Percentiles rank a stretch among this genome's conserved stretches.
These are phyloP conservation scores for Collybia sp. DNA, from an alignment of 768 basidiomycete species.

Conservation along the genomic window DNA sequence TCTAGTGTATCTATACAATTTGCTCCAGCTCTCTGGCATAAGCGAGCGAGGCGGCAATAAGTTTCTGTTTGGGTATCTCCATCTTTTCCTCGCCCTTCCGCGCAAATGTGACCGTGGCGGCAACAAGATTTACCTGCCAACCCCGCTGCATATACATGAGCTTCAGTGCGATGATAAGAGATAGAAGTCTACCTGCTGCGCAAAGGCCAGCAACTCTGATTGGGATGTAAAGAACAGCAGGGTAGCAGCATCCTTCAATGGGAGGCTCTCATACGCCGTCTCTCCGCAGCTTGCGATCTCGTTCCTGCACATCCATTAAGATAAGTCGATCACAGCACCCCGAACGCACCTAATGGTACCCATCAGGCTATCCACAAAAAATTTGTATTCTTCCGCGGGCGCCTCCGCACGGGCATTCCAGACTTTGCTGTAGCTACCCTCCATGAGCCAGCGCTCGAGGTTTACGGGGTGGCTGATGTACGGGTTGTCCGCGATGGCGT, in stretches of 20 bases:
- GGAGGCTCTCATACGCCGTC: slow-evolving; percentile 87
- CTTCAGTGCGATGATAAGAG: slow-evolving; percentile 3
- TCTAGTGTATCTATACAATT: slow-evolving; percentile 57
- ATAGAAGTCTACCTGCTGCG: slow-evolving; percentile 52
- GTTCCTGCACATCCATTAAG: slow-evolving; percentile 46
- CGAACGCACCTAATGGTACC: slow-evolving; percentile 78
- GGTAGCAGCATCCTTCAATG: slow-evolving; percentile 84
- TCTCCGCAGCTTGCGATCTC: slow-evolving; percentile 98
- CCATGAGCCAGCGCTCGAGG: slow-evolving; percentile 97
- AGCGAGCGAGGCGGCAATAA: slow-evolving; percentile 70
- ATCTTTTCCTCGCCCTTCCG: slow-evolving; percentile 76
- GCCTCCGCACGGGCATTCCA: slow-evolving; percentile 94
- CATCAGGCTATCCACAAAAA: slow-evolving; percentile 91
- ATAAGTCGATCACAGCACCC: background rate
- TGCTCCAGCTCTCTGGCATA: slow-evolving; percentile 90
- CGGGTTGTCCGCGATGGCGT: slow-evolving; percentile 61
- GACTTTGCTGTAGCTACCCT: slow-evolving; percentile 96
- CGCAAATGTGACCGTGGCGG: slow-evolving; percentile 69
- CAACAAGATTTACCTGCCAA: slow-evolving; percentile 78
- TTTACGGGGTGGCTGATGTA: slow-evolving; percentile 85
- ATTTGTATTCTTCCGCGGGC: slow-evolving; percentile 91
- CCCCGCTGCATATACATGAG: slow-evolving; percentile 50
- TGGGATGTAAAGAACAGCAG: slow-evolving; percentile 87
- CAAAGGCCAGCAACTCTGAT: slow-evolving; percentile 80
- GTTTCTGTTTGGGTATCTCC: slow-evolving; percentile 82